Evolutionary conservation across 192 early-diverging fungal species (phyloP), one percentile per base, ranked within the genome.

Genomic region (Diversispora eburnea): DNA sequence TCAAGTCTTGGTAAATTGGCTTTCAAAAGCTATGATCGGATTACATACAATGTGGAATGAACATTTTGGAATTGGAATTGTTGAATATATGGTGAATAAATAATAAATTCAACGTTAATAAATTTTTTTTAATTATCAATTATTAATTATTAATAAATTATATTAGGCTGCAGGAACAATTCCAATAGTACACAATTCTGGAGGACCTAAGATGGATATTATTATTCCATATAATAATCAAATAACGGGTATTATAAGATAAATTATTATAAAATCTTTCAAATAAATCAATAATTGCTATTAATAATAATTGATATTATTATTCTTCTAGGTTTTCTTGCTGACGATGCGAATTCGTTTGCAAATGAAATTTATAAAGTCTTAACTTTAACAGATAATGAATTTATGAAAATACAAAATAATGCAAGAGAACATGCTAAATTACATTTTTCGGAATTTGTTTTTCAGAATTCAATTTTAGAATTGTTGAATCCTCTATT

Each of bases 31-130:
- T 41, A 83, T 85, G 60, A 79, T 99, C 61, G 98, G 96, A 5
- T 57, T 99, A 13, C 96, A 98, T 77, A 94, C 96, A 13, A 99
- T 99, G 98, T 85, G 85, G 75, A 92, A 99, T 75, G 98, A 99
- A 78, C 98, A 99, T 76, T 99, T 99, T 86, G 98, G 98, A 5
- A 99, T 99, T 72, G 90, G 92, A 41, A 87, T 98, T 57, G 93
- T 99, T 3, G 98, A 99, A 78, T 98, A 95, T 77, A 98, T 99
- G 97, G 94, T 93, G 85, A 58, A 74, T 25, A 49, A 9, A 59
- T 13, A 12, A 43, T 75, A 49, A 45, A 19, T 20, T 25, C 75
- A 8, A 3, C 5, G 3, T 10, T 1, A 33, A 33, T 54, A 13
- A 22, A 58, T 45, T 41, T 45, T 64, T 5, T 33, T 17, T 46